A percentile compares a stretch with the other conserved stretches of the same genome.
Evolutionary conservation across 163 green algal species (phyloP).

Genomic region (Scenedesmus sp.): DNA sequence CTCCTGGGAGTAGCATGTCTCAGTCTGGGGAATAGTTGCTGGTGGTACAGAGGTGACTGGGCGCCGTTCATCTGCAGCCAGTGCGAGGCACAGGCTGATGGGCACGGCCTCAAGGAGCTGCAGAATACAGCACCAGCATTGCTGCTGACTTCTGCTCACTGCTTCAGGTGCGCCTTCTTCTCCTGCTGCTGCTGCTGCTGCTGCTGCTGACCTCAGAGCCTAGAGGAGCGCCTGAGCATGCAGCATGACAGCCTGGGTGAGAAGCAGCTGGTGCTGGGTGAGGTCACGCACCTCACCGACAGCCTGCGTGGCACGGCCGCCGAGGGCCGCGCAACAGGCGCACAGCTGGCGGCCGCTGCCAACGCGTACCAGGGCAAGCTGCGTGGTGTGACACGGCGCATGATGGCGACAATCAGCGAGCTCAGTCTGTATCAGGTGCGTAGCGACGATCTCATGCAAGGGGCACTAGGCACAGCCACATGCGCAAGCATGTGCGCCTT

Average conservation of each 20-base stretch:
- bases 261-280: slow-evolving; percentile 90
- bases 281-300: slow-evolving; percentile 72
- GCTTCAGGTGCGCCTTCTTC: no score
- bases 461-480: no score
- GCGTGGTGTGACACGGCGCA: slow-evolving; percentile 79
- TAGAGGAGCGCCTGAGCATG: slow-evolving; percentile 85
- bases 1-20: no score
- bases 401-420: slow-evolving; percentile 92
- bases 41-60: no score
- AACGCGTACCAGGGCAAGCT: slow-evolving; percentile 85
- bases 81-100: no score
- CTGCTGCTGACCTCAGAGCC: slow-evolving; percentile 40
- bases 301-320: slow-evolving; percentile 72
- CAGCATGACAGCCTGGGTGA: slow-evolving; percentile 86
- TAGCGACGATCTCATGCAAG: no score
- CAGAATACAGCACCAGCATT: no score
- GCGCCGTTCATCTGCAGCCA: no score
- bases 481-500: neutral
- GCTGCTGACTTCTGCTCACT: no score
- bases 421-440: slow-evolving; percentile 75
- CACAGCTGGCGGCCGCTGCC: slow-evolving; percentile 78
- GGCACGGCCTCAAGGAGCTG: no score
- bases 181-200: neutral
- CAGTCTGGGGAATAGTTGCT: no score
- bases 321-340: slow-evolving; percentile 74